Evolutionary conservation across 148 eudicot species (phyloP).

Genomic region (Fagopyrum tataricum): DNA sequence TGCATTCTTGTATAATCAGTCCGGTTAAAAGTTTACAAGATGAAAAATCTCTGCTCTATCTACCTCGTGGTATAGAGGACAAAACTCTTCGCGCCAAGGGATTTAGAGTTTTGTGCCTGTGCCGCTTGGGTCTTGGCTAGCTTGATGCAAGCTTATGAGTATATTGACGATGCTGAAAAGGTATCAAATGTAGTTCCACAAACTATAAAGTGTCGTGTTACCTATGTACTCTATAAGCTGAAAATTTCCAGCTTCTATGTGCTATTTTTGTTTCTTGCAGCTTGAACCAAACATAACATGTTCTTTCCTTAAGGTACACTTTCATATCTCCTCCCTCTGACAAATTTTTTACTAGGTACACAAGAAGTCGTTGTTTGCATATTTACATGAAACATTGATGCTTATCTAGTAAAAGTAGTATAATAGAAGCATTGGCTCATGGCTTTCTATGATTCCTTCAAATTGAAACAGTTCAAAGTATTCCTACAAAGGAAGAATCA

Average conservation of each 20-base stretch:
- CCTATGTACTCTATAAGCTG: not conserved
- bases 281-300: slow-evolving; percentile 80
- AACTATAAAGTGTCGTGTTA: not conserved
- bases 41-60: slow-evolving; percentile 82
- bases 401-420: slow-evolving; percentile 1
- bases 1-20: no score
- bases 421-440: not conserved
- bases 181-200: slow-evolving; percentile 24
- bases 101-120: slow-evolving; percentile 77
- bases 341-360: not conserved
- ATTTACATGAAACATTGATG: not conserved
- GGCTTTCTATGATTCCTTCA: not conserved
- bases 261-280: slow-evolving; percentile 35
- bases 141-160: slow-evolving; percentile 94
- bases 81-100: slow-evolving; percentile 90
- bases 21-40: slow-evolving; percentile 62
- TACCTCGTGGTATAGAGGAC: slow-evolving; percentile 58
- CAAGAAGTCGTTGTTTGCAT: not conserved
- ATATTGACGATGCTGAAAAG: slow-evolving; percentile 93
- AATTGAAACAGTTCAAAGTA: slow-evolving; percentile 72
- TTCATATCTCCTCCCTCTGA: slow-evolving; percentile 9
- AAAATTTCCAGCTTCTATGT: not conserved
- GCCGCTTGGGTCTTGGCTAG: slow-evolving; percentile 78
- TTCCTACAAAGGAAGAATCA: slow-evolving; percentile 68
- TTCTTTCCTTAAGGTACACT: slow-evolving; percentile 77